These are phyloP conservation scores for Cystobasidium tubakii DNA, from an alignment of 768 basidiomycete species.

Conservation along the genomic window DNA sequence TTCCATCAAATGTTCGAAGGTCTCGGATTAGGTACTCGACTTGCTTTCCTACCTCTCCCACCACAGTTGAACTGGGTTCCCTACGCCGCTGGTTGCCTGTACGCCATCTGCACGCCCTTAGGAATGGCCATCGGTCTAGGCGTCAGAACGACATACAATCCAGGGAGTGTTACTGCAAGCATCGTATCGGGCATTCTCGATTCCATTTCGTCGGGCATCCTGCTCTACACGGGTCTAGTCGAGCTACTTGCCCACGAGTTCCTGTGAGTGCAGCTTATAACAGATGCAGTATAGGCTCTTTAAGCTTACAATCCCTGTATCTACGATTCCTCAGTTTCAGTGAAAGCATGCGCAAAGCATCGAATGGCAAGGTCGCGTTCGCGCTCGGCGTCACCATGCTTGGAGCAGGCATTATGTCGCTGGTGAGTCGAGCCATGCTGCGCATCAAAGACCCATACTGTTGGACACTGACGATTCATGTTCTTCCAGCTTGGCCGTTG, in stretches of 20 bases:
- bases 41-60: constrained; percentile 63
- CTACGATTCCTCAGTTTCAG: neutral
- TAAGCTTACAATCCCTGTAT: too few relatives aligned
- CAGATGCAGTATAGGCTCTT: too few relatives aligned
- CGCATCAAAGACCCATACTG: neutral
- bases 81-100: constrained; percentile 59
- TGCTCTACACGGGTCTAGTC: constrained; percentile 79
- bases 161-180: constrained; percentile 64
- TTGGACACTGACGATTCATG: neutral
- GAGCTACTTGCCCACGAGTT: constrained; percentile 94
- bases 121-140: constrained; percentile 68
- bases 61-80: constrained; percentile 52
- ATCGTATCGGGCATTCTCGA: constrained; percentile 83
- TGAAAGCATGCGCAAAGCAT: constrained; percentile 37
- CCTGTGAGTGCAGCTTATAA: constrained; percentile 69
- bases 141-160: constrained; percentile 67
- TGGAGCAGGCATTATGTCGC: constrained; percentile 38
- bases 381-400: constrained; percentile 1
- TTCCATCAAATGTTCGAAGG: constrained; percentile 88
- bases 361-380: constrained; percentile 9
- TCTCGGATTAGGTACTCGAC: constrained; percentile 80
- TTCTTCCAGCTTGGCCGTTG: constrained; percentile 14
- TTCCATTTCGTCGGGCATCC: constrained; percentile 74
- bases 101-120: constrained; percentile 73
- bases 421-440: neutral